A percentile compares a stretch with the other conserved stretches of the same genome.
Conservation (phyloP, 1,139 yeast species). For the Blastobotrys serpentis region DNA sequence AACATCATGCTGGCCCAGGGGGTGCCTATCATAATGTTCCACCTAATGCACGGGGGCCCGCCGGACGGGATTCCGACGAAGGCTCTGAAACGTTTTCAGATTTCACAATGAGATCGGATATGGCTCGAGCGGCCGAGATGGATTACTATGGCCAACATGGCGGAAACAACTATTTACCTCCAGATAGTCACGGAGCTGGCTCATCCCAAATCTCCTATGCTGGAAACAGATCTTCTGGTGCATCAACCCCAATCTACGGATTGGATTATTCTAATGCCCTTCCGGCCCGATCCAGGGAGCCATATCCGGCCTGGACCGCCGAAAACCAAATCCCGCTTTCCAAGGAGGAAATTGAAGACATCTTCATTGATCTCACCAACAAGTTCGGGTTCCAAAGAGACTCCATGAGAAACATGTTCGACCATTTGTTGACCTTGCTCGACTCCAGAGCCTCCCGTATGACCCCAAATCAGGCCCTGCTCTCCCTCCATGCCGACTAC, state of each 20-base stretch:
- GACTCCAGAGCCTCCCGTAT: constrained; percentile 96
- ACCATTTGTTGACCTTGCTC: constrained; percentile 87
- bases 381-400: constrained; percentile 98
- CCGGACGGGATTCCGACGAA: constrained; percentile 35
- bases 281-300: constrained; percentile 58
- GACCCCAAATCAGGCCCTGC: constrained; percentile 93
- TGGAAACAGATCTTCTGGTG: constrained; percentile 87
- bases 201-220: constrained; percentile 54
- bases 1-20: constrained; percentile 29
- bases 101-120: constrained; percentile 46
- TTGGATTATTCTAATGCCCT: constrained; percentile 66
- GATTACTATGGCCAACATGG: constrained; percentile 42
- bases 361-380: constrained; percentile 83
- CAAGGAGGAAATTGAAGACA: constrained; percentile 87
- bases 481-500: constrained; percentile 93
- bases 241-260: constrained; percentile 95
- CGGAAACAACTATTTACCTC: constrained; percentile 22
- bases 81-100: constrained; percentile 45
- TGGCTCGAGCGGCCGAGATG: constrained; percentile 40
- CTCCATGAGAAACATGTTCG: constrained; percentile 95
- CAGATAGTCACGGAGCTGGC: constrained; percentile 24
- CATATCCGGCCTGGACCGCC: constrained; percentile 95
- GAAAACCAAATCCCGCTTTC: constrained; percentile 84
- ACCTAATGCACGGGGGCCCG: constrained; percentile 29
- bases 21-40: constrained; percentile 30